Evolutionary conservation across 2,329 filamentous ascomycete genomes (phyloP), one percentile per base, ranked within the genome.

Genomic region (Fusarium solani-melongenae): DNA sequence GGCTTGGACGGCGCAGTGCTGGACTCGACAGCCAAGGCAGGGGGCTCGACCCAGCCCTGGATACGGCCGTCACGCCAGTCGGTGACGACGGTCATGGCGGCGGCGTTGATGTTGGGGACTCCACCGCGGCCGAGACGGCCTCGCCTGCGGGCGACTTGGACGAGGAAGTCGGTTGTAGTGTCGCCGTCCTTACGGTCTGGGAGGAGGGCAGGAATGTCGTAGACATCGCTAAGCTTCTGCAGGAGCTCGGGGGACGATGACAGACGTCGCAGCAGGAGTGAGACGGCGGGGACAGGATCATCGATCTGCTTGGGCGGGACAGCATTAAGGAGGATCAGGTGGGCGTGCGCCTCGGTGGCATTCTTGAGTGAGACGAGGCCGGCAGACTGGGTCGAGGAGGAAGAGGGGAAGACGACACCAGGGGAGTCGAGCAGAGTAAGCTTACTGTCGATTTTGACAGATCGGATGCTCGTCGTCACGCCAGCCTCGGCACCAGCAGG

Each of bases 31-130:
- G 89, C 84, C 68, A 94, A 83, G 38, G 88, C 87, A 9, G 95
- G 95, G 4, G 94, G 89, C 77, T 95, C 93, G 56, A 92, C 90
- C 95, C 95, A 98, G 66, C 95, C 95, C 83, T 97, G 94, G 77
- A 99, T 97, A 61, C 96, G 91, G 29, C 95, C 96, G 81, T 98
- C 96, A 76, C 96, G 90, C 94, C 96, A 97, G 85, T 99, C 96
- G n/a, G 92, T 96, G 66, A 99, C 91, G 64, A 99, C 95, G 1
- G 94, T 93, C 89, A 96, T 96, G 72, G 96, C 96, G 9, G 96
- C 96, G 62, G 93, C 92, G 75, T 91, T 88, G 67, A 98, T 83
- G 83, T 98, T 99, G 49, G 96, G 96, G 17, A 98, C 89, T 71
- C 96, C 96, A 22, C 96, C 95, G 76, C 93, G 92, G 59, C 96